Percentiles rank a stretch among this genome's conserved stretches.
Evolutionary conservation across 2,329 filamentous ascomycete species (phyloP).

Genomic region (Juglanconis sp.): DNA sequence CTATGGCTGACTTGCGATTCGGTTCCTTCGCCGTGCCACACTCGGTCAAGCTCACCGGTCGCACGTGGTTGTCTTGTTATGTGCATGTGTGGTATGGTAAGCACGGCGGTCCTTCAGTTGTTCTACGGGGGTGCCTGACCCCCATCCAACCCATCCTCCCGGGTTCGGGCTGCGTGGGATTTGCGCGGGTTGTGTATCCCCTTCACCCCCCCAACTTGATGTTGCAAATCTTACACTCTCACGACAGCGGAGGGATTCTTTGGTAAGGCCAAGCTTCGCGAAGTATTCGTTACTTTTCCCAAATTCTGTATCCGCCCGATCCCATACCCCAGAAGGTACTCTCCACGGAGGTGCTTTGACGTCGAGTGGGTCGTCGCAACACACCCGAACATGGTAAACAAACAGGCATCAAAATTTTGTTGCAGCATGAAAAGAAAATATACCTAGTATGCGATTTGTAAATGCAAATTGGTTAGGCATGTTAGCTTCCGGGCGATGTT

Average conservation of each 20-base stretch:
- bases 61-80: conserved; percentile 3
- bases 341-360: neutral
- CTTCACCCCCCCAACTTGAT: neutral
- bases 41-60: conserved; percentile 4
- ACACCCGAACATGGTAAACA: neutral
- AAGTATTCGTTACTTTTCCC: too few relatives aligned
- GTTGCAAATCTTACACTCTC: neutral
- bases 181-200: conserved; percentile 1
- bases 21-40: conserved; percentile 10
- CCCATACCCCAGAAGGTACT: neutral
- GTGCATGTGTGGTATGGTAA: neutral
- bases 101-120: neutral
- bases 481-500: neutral
- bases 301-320: neutral
- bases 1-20: conserved; percentile 9
- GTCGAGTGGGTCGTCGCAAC: neutral
- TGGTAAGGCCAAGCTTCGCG: neutral
- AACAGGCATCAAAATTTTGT: too few relatives aligned
- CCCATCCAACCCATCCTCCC: neutral
- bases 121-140: too few relatives aligned
- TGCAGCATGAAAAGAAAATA: too few relatives aligned
- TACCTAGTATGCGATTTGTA: too few relatives aligned
- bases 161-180: neutral
- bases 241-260: neutral
- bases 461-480: neutral